Base-by-base conservation (phyloP, 176 grass and related monocot genomes). In the Triticum urartu region DNA sequence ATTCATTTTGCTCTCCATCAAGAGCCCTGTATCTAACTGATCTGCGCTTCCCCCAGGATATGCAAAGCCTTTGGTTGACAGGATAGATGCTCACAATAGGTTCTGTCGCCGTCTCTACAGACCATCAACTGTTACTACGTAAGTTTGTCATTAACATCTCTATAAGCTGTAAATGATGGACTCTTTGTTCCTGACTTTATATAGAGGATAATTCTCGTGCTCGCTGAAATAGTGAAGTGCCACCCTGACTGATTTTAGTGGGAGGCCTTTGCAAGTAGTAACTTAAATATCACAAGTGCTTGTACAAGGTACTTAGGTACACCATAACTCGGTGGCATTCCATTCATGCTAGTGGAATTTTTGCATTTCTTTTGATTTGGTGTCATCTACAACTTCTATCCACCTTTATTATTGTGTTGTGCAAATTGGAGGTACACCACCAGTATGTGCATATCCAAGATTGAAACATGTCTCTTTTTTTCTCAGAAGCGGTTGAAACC, bases 51-150 rank as follows among this genome's bases (percentile, higher is more conserved):
- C 38, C 36, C 9, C 88, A 98, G 96, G 88, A 26, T 98, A 98
- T 88, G 96, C 96, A 67, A 91, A 89, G 25, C 96, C 96, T 38
- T 85, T 98, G 64, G 85, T 95, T 80, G 96, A 98, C 88, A 91
- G 86, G 88, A 98, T 98, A 78, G 96, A 98, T 86, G 68, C 86
- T 68, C 71, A 92, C 17, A 94, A 94, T 63, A 94, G 84, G 87
- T 92, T 98, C 85, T 83, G 33, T 74, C 90, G 47, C 70, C 88
- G 93, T 18, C 82, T 98, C 7, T 95, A 98, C 78, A 86, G 96
- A 26, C 90, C 96, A 66, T 87, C 93, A 72, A 98, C 96, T 82
- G 91, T 95, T 73, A 94, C 61, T 76, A 95, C 92, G 92, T 98
- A 94, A 91, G 96, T 88, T 88, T 0, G 50, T 68, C 43, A 32